These are phyloP conservation scores for Macrophomina phaseolina DNA, from an alignment of 2,329 filamentous ascomycete genomes.

Conservation along the genomic window DNA sequence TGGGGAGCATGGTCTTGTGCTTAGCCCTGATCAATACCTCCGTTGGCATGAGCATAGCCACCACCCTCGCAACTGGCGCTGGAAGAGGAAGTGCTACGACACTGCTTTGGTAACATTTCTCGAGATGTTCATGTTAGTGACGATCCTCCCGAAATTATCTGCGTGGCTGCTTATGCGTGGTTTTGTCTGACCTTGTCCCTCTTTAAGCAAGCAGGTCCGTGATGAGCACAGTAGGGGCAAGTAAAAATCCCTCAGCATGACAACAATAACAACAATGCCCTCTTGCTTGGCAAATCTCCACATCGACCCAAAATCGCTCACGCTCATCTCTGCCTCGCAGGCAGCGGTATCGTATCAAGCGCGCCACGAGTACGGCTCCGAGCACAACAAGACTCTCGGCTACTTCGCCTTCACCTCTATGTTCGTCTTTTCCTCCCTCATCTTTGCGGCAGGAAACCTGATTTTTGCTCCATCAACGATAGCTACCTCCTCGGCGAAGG, in stretches of 20 bases:
- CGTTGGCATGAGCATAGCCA: constrained; percentile 10
- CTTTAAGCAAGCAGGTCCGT: not conserved
- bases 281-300: not conserved
- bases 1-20: constrained; percentile 9
- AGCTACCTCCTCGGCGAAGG: constrained; percentile 43
- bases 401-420: constrained; percentile 19
- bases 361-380: not conserved
- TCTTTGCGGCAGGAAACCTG: not conserved
- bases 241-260: not conserved
- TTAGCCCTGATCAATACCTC: constrained; percentile 7
- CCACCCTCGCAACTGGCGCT: constrained; percentile 20
- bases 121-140: constrained; percentile 11
- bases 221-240: constrained; percentile 21
- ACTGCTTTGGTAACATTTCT: constrained; percentile 15
- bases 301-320: not conserved
- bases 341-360: constrained; percentile 5
- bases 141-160: not conserved
- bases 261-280: not conserved
- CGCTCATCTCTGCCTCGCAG: not conserved
- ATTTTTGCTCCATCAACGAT: not conserved
- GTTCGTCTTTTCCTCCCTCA: not conserved
- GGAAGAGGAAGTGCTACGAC: constrained; percentile 17
- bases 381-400: constrained; percentile 5
- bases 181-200: not conserved
- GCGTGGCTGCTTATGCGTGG: not conserved